A percentile compares a stretch with the other conserved stretches of the same genome.
These are phyloP conservation scores for Diplodia mutila DNA, from an alignment of 2,329 filamentous ascomycete genomes.

Conservation along the genomic window DNA sequence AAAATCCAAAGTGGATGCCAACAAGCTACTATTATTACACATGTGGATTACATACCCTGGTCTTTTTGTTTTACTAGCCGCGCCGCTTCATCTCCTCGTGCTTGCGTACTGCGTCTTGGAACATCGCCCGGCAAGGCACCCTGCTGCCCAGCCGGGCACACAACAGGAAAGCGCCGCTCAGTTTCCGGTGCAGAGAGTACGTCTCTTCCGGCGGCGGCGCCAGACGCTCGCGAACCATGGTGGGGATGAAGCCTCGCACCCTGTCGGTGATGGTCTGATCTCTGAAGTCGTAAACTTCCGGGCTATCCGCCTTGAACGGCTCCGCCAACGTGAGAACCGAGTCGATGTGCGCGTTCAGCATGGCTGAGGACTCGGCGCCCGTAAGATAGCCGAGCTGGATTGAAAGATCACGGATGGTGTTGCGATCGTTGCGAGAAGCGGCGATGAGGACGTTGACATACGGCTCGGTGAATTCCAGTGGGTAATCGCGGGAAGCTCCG, in stretches of 20 bases:
- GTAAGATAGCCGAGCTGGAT: conserved; percentile 87
- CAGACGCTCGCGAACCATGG: conserved; percentile 89
- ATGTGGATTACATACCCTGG: neutral
- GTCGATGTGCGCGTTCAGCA: conserved; percentile 89
- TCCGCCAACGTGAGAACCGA: conserved; percentile 90
- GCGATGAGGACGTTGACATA: conserved; percentile 83
- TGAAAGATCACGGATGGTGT: conserved; percentile 68
- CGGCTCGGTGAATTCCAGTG: conserved; percentile 73
- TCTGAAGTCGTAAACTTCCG: conserved; percentile 86
- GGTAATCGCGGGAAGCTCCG: conserved; percentile 86
- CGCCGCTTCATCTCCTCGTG: conserved; percentile 32
- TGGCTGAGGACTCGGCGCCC: conserved; percentile 79
- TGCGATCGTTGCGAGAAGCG: conserved; percentile 71
- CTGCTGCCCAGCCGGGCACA: conserved; percentile 84
- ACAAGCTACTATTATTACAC: conserved; percentile 13
- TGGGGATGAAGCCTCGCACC: conserved; percentile 82
- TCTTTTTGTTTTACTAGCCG: neutral
- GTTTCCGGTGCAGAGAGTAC: conserved; percentile 90
- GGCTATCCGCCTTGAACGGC: conserved; percentile 75
- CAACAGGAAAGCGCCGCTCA: conserved; percentile 91
- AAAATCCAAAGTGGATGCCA: neutral
- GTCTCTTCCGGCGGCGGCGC: conserved; percentile 96
- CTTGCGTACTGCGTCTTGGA: conserved; percentile 59
- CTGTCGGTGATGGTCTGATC: conserved; percentile 96
- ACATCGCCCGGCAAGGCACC: conserved; percentile 81